These are phyloP conservation scores for Cystobasidium tubakii DNA, from an alignment of 768 basidiomycete genomes.

Conservation along the genomic window DNA sequence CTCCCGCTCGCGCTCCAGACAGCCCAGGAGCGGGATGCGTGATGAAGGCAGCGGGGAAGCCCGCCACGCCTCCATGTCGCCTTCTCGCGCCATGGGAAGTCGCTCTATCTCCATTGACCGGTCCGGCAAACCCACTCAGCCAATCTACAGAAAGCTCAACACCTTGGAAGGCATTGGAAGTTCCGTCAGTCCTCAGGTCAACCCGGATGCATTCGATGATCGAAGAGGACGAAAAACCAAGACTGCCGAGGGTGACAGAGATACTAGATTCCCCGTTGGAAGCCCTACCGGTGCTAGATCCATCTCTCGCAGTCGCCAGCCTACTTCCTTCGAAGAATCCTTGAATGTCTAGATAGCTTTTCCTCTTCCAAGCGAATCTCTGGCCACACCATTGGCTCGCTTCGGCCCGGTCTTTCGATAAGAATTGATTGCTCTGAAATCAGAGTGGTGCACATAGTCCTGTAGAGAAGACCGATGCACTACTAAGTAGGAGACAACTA, in stretches of 20 bases:
- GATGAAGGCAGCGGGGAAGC: slow-evolving; percentile 13
- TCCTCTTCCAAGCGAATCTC: not conserved
- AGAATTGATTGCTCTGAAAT: too few relatives aligned
- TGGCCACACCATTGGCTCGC: not conserved
- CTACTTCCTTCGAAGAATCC: not conserved
- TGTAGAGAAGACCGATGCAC: too few relatives aligned
- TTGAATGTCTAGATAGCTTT: not conserved
- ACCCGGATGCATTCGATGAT: slow-evolving; percentile 26
- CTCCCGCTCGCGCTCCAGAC: slow-evolving; percentile 20
- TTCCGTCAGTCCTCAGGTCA: slow-evolving; percentile 29
- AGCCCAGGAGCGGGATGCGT: not conserved
- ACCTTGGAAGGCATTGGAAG: slow-evolving; percentile 34
- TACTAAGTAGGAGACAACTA: too few relatives aligned
- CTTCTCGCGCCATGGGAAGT: slow-evolving; percentile 27
- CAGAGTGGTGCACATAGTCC: too few relatives aligned
- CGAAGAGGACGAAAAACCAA: not conserved
- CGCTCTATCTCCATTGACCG: slow-evolving; percentile 29
- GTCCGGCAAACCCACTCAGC: not conserved
- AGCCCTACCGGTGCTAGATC: slow-evolving; percentile 18
- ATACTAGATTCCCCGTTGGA: slow-evolving; percentile 4
- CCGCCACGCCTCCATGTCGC: slow-evolving; percentile 2
- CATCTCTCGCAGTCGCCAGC: not conserved
- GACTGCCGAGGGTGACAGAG: not conserved
- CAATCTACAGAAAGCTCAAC: not conserved
- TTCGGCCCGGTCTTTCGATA: too few relatives aligned